Evolutionary conservation across 2,329 filamentous ascomycete genomes (phyloP), one percentile per base, ranked within the genome.

Genomic region (Pseudogymnoascus sp.): DNA sequence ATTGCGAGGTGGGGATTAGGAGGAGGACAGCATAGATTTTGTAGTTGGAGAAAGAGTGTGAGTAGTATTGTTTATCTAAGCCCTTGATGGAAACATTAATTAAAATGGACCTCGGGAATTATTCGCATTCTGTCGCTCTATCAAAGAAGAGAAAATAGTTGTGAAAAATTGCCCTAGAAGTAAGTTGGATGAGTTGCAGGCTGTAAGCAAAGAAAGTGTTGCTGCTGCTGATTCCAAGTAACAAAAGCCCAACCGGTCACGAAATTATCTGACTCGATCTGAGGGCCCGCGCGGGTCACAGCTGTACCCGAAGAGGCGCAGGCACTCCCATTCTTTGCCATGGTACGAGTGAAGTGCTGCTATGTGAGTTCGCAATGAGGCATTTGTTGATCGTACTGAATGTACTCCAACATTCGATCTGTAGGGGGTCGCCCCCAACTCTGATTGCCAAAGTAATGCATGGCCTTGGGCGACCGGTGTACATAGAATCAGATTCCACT

Each of bases 1-100:
- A 78, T 1, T 73, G 91, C 71, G 76, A 86, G 50, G 85, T 91
- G 61, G 87, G 63, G n/a, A 60, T 65, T 35, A 63, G 50, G 40
- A 61, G 22, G 59, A 33, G 63, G 22, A 26, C 16, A 19, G 24
- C 41, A 10, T 46, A 46, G 12, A 60, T 26, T 61, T 1, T 33
- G 22, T 62, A 62, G 35, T 12, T 61, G 7, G 33, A 37, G 38
- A 43, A 63, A 14, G 26, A 6, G 6, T 7, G 19, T 14, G 6
- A 22, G 19, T 46, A 24, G 19, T 43, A 24, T 3, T 46, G 41
- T 46, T 24, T 38, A 33, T 33, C 31, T 33, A 33, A 33, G 8
- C 31, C 10, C 31, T 33, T 33, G 8, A 33, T 33, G 10, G 31
- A 19, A 19, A 19, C 19, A 19, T 35, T 35, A 12, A 35, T 35